phyloP scores from a whole-genome alignment of 495 filamentous ascomycete genomes.

The Penicillium arizonense region DNA sequence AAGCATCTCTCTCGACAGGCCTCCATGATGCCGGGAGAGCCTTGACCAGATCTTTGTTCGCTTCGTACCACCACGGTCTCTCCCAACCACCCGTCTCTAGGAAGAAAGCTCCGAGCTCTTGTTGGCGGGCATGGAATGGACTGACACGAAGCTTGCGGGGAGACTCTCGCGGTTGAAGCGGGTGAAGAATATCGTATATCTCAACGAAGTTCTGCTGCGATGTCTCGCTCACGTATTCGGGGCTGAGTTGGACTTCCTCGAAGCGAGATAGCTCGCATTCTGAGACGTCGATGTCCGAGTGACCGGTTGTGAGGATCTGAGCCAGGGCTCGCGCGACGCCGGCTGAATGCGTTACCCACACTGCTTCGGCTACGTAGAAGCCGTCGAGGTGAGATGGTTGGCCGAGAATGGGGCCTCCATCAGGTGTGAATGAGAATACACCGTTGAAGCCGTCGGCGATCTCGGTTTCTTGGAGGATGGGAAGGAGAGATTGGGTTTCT shows the following conservation, averaged over 20 bases:
- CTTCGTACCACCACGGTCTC: constrained; percentile 51
- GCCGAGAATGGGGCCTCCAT: constrained; percentile 49
- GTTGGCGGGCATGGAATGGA: constrained; percentile 45
- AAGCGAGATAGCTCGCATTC: constrained; percentile 52
- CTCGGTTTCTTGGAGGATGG: constrained; percentile 36
- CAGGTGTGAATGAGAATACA: constrained; percentile 53
- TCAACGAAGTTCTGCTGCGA: constrained; percentile 51
- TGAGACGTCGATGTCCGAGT: constrained; percentile 42
- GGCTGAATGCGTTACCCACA: constrained; percentile 56
- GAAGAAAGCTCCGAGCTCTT: constrained; percentile 48
- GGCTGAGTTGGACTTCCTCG: constrained; percentile 46
- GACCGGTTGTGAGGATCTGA: constrained; percentile 44
- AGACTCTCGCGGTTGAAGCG: constrained; percentile 44
- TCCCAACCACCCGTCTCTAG: constrained; percentile 51
- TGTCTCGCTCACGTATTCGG: constrained; percentile 44
- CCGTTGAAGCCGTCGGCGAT: constrained; percentile 53
- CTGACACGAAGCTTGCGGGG: constrained; percentile 45
- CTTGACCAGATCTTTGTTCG: constrained; percentile 39
- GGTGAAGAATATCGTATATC: constrained; percentile 53
- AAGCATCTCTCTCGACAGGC: constrained; percentile 43
- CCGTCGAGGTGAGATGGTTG: constrained; percentile 46
- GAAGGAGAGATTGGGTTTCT: constrained; percentile 40
- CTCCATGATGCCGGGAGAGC: constrained; percentile 42
- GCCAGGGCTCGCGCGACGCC: constrained; percentile 51
- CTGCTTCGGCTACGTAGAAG: constrained; percentile 54